phyloP scores from a whole-genome alignment of 805 yeast species.

The Zygoascus tannicola region DNA sequence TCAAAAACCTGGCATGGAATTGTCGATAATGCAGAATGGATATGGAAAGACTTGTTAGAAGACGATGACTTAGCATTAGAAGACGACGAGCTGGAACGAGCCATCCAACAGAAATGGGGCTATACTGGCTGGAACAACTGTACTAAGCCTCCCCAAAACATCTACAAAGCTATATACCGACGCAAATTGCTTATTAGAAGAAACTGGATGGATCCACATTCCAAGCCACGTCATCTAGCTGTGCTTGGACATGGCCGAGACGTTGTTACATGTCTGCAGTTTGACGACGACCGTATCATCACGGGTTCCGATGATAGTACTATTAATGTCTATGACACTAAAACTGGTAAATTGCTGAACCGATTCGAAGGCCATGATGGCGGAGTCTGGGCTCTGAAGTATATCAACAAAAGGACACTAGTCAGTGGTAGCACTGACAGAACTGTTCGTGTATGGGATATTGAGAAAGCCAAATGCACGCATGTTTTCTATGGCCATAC shows the following conservation, averaged over 20 bases:
- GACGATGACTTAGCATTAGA: constrained; percentile 42
- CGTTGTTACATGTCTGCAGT: constrained; percentile 92
- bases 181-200: constrained; percentile 46
- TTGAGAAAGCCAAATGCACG: constrained; percentile 74
- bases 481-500: constrained; percentile 88
- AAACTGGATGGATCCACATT: constrained; percentile 75
- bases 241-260: constrained; percentile 62
- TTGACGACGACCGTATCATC: constrained; percentile 80
- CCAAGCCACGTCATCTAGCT: constrained; percentile 57
- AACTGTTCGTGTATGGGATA: constrained; percentile 89
- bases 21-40: constrained; percentile 46
- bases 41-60: constrained; percentile 63
- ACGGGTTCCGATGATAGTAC: constrained; percentile 87
- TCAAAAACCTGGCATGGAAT: constrained; percentile 60
- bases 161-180: constrained; percentile 50
- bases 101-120: constrained; percentile 26
- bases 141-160: constrained; percentile 20
- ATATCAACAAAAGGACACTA: constrained; percentile 56
- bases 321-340: constrained; percentile 72
- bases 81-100: constrained; percentile 33
- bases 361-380: constrained; percentile 86
- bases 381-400: constrained; percentile 97
- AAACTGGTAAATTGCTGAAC: constrained; percentile 53
- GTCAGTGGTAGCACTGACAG: constrained; percentile 95
- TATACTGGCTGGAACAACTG: constrained; percentile 23